These are phyloP conservation scores for Wickerhamiella australiensis DNA, from an alignment of 805 yeast genomes.

Conservation along the genomic window DNA sequence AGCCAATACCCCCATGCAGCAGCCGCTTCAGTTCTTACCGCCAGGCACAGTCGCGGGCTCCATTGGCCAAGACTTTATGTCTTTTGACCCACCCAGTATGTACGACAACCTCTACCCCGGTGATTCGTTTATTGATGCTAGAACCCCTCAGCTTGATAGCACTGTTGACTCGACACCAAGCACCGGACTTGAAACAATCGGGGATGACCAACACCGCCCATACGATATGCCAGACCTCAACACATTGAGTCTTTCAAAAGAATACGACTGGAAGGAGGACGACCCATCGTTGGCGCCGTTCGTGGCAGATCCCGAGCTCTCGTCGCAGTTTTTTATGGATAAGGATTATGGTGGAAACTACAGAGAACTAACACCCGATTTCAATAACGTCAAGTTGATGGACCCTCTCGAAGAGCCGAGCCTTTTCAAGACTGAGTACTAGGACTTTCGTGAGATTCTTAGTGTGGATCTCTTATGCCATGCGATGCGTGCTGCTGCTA, in stretches of 20 bases:
- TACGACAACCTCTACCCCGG: slow-evolving; percentile 9
- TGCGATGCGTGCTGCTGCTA: too few species aligned
- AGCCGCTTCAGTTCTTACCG: background rate
- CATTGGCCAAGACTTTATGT: background rate
- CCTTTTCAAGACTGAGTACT: slow-evolving; percentile 3
- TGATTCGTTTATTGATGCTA: background rate
- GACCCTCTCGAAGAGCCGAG: slow-evolving; percentile 11
- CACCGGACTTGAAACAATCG: background rate
- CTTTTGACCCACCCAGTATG: slow-evolving; percentile 4
- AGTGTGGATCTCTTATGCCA: too few species aligned
- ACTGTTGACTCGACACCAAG: slow-evolving; percentile 8
- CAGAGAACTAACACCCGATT: slow-evolving; percentile 9
- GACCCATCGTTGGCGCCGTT: slow-evolving; percentile 8
- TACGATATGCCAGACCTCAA: slow-evolving; percentile 8
- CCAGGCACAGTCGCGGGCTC: slow-evolving; percentile 9
- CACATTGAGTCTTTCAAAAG: background rate
- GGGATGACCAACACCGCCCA: background rate
- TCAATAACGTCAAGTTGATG: slow-evolving; percentile 5
- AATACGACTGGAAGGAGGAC: slow-evolving; percentile 8
- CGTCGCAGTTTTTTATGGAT: slow-evolving; percentile 6
- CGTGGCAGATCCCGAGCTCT: slow-evolving; percentile 3
- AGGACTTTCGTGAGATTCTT: too few species aligned
- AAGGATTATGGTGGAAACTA: slow-evolving; percentile 3
- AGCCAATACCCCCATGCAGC: background rate
- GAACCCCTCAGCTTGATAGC: slow-evolving; percentile 2